Evolutionary conservation across 2,329 filamentous ascomycete species (phyloP).

Genomic region (Nectriaceae sp.): DNA sequence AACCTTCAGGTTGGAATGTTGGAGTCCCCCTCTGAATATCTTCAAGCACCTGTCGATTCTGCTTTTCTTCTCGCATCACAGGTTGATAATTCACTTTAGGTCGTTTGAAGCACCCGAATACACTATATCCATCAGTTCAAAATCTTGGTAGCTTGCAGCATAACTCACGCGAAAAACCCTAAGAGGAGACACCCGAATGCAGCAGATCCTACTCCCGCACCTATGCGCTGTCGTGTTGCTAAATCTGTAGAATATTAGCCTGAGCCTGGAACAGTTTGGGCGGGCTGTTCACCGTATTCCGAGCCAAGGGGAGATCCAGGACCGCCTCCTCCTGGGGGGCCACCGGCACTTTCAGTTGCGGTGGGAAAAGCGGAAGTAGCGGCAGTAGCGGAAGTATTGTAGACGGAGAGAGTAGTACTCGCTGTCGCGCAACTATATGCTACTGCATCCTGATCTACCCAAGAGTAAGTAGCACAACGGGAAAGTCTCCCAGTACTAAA

Average conservation of each 20-base stretch:
- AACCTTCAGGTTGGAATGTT: no score
- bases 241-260: constrained; percentile 7
- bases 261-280: neutral
- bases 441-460: constrained; percentile 1
- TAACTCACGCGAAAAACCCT: constrained; percentile 16
- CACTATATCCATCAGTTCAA: constrained; percentile 5
- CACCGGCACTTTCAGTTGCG: neutral
- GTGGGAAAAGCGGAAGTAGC: neutral
- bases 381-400: neutral
- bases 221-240: constrained; percentile 11
- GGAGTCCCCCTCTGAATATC: neutral
- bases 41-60: neutral
- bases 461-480: constrained; percentile 16
- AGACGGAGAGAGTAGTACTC: neutral
- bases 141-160: neutral
- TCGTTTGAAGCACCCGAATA: constrained; percentile 13
- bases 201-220: constrained; percentile 10
- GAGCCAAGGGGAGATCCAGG: constrained; percentile 6
- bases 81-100: neutral
- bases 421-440: constrained; percentile 11
- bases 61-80: no score
- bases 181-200: constrained; percentile 10
- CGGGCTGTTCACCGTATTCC: constrained; percentile 12
- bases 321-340: neutral
- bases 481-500: constrained; percentile 5